phyloP scores from a whole-genome alignment of 495 filamentous ascomycete genomes.

The Xylaria telfairii region DNA sequence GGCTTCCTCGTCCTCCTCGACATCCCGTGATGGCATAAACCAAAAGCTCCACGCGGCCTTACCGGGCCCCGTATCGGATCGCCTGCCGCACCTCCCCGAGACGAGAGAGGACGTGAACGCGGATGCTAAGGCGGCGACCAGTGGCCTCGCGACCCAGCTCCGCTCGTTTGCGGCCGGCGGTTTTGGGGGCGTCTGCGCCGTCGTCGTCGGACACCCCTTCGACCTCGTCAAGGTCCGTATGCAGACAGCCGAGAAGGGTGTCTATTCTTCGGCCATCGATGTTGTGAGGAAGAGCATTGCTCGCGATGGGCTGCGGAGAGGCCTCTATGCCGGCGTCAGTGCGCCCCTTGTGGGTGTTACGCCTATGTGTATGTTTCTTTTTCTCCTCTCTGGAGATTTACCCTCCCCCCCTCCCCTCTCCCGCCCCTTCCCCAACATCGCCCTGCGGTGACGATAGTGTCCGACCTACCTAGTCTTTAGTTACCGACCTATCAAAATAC shows the following conservation, averaged over 20 bases:
- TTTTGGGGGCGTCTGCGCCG: constrained; percentile 92
- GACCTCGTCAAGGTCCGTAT: constrained; percentile 96
- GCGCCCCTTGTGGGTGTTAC: constrained; percentile 95
- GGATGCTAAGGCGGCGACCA: constrained; percentile 54
- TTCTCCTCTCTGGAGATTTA: not conserved
- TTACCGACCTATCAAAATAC: too few relatives aligned
- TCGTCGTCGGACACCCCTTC: constrained; percentile 93
- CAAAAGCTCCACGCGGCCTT: constrained; percentile 41
- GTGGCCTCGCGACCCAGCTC: constrained; percentile 56
- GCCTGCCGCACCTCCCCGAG: constrained; percentile 57
- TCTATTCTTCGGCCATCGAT: constrained; percentile 90
- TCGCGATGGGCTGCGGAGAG: constrained; percentile 80
- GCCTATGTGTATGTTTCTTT: constrained; percentile 85
- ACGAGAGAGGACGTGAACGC: constrained; percentile 55
- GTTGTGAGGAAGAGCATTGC: constrained; percentile 87
- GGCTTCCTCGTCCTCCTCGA: constrained; percentile 1
- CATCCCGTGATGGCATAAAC: constrained; percentile 29
- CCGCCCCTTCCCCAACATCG: too few relatives aligned
- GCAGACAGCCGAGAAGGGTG: constrained; percentile 93
- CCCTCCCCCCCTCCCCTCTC: too few relatives aligned
- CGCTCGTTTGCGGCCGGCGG: constrained; percentile 89
- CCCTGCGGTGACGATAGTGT: too few relatives aligned
- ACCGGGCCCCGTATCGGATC: constrained; percentile 41
- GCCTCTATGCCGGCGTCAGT: constrained; percentile 95
- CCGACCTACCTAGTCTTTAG: too few relatives aligned